Percentiles rank a stretch among this genome's conserved stretches.
These are phyloP conservation scores for Kuraishia hungarica DNA, from an alignment of 805 yeast genomes.

Conservation along the genomic window DNA sequence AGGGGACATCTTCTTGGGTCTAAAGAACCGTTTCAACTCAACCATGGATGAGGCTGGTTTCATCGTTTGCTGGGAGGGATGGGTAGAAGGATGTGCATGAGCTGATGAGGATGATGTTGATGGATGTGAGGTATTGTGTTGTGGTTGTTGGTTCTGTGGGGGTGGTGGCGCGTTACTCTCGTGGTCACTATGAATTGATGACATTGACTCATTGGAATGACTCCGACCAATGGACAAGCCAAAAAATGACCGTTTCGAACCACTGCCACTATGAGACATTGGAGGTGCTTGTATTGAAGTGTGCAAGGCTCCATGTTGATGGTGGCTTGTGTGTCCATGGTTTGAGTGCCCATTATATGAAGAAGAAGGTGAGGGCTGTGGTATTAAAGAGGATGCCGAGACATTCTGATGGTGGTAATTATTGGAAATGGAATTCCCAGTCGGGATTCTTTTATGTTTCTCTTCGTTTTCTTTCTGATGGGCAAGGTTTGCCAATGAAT, in stretches of 20 bases:
- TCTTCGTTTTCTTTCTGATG: not conserved
- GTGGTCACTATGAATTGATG: slow-evolving; percentile 16
- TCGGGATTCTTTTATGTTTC: not conserved
- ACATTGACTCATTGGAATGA: slow-evolving; percentile 19
- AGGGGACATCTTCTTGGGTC: slow-evolving; percentile 33
- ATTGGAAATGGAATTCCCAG: not conserved
- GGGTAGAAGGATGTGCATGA: not conserved
- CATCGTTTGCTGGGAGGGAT: not conserved
- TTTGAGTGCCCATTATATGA: not conserved
- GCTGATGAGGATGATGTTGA: not conserved
- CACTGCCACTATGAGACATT: not conserved
- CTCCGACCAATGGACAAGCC: slow-evolving; percentile 20
- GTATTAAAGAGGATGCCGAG: not conserved
- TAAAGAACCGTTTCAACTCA: slow-evolving; percentile 64
- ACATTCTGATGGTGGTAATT: not conserved
- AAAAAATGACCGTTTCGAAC: slow-evolving; percentile 14
- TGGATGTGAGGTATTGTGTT: not conserved
- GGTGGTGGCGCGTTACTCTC: slow-evolving; percentile 8
- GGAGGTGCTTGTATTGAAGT: not conserved
- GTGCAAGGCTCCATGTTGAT: not conserved
- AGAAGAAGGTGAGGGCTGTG: not conserved
- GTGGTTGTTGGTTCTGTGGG: not conserved
- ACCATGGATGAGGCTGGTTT: slow-evolving; percentile 40
- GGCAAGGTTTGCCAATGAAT: slow-evolving; percentile 1
- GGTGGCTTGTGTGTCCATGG: not conserved